Evolutionary conservation across 2,329 filamentous ascomycete genomes (phyloP).

Genomic region (Trichoderma atrobrunneum): DNA sequence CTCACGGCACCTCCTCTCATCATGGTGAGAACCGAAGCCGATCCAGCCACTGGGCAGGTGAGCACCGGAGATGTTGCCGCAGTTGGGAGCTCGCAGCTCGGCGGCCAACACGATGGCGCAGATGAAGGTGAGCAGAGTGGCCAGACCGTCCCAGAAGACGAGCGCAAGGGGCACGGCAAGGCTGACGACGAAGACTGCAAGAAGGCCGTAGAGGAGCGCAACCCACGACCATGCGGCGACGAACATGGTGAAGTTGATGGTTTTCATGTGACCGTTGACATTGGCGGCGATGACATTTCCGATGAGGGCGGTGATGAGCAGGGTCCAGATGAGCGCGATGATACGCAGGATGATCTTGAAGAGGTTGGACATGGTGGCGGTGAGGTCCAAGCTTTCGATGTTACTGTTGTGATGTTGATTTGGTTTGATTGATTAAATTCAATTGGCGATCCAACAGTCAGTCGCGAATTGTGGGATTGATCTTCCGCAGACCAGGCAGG

Average conservation of each 20-base stretch:
- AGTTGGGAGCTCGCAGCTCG: constrained; percentile 67
- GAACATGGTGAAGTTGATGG: constrained; percentile 67
- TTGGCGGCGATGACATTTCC: constrained; percentile 57
- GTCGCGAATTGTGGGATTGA: neutral
- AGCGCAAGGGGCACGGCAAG: constrained; percentile 52
- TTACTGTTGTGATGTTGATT: neutral
- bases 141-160: constrained; percentile 55
- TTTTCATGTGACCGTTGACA: constrained; percentile 40
- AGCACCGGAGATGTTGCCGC: constrained; percentile 47
- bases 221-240: constrained; percentile 65
- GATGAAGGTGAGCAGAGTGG: constrained; percentile 68
- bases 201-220: constrained; percentile 60
- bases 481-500: neutral
- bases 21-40: constrained; percentile 58
- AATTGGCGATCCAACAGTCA: neutral
- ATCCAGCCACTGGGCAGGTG: constrained; percentile 50
- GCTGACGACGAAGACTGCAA: constrained; percentile 51
- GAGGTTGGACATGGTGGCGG: constrained; percentile 33
- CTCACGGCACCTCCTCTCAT: constrained; percentile 67
- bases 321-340: constrained; percentile 49
- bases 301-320: constrained; percentile 55
- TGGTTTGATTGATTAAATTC: neutral
- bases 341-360: constrained; percentile 47
- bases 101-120: constrained; percentile 68
- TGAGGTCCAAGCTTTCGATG: neutral